Evolutionary conservation across 805 yeast species (phyloP), one percentile per base, ranked within the genome.

Genomic region (Pichia exigua): DNA sequence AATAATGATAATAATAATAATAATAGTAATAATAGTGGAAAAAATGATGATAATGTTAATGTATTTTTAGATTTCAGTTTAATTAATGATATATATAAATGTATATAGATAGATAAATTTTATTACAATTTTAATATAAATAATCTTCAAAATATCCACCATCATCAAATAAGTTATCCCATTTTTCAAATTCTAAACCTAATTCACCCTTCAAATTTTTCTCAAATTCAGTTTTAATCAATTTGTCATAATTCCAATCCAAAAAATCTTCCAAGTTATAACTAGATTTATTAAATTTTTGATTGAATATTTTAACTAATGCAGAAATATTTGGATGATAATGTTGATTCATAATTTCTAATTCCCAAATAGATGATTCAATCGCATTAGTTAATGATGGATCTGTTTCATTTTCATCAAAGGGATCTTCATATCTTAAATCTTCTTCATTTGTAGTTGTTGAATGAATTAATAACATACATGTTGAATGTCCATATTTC

Each of bases 271-370:
- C 99, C 75, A 94, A 74, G 65, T 87, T 87, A 66, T 94, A 94
- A 59, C 79, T 79, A 51, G 85, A 82, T 65, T 94, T 94, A 63
- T 83, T 79, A 71, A 90, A 92, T 3, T 97, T 97, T 68, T 94
- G 97, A 20, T 82, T 76, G 63, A 87, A 86, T 30, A 94, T 87
- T 64, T 82, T 84, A 18, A 97, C 97, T 59, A 94, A 73, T 0
- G 97, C 85, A 1, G 97, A 92, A 13, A 94, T 89, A 61, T 94
- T 94, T 17, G 98, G 97, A 69, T 94, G 98, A 64, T 90, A 92
- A 65, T 94, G 99, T 13, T 79, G 68, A 48, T 60, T 57, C 72
- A 83, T 80, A 0, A 95, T 75, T 53, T 86, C 87, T 51, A 92
- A 65, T 67, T 94, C 99, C 99, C 99, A 94, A 46, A 91, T 68